A percentile compares a stretch with the other conserved stretches of the same genome.
These are phyloP conservation scores for Anthracocystis panici-leucophaei DNA, from an alignment of 1,284 basidiomycete species.

Conservation along the genomic window DNA sequence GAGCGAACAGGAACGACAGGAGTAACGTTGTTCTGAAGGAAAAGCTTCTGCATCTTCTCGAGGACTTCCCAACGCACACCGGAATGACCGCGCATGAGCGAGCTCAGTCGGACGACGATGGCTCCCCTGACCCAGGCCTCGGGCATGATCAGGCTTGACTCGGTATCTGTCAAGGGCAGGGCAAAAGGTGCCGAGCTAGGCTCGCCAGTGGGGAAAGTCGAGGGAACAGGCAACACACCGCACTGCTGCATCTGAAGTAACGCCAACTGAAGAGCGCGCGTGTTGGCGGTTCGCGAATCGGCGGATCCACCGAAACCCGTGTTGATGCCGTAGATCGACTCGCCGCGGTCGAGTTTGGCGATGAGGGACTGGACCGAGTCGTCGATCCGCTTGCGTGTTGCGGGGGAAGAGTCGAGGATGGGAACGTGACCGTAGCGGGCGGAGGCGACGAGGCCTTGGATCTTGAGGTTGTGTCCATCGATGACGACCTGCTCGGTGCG, in stretches of 20 bases:
- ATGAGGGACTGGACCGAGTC: conserved; percentile 54
- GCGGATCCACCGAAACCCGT: conserved; percentile 65
- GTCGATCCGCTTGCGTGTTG: conserved; percentile 54
- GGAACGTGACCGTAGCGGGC: conserved; percentile 56
- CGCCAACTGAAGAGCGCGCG: conserved; percentile 59
- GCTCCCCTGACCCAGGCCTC: conserved; percentile 89
- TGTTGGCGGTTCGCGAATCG: conserved; percentile 60
- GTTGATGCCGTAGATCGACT: conserved; percentile 61
- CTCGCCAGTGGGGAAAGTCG: conserved; percentile 48
- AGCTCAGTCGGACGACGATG: conserved; percentile 86
- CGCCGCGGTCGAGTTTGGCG: conserved; percentile 56
- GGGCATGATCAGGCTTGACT: conserved; percentile 71
- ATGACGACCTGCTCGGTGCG: conserved; percentile 53
- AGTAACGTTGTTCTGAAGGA: conserved; percentile 80
- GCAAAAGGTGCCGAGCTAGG: conserved; percentile 51
- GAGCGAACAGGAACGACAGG: conserved; percentile 86
- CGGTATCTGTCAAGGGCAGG: conserved; percentile 48
- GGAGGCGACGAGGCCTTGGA: conserved; percentile 55
- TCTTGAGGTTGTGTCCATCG: conserved; percentile 54
- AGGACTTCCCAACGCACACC: conserved; percentile 85
- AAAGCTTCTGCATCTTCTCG: conserved; percentile 78
- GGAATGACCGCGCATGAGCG: conserved; percentile 78
- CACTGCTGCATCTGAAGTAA: conserved; percentile 64
- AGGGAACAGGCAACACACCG: conserved; percentile 59
- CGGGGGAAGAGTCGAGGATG: conserved; percentile 47